These are phyloP conservation scores for Linderina pennispora DNA, from an alignment of 192 early-diverging fungal genomes.

Conservation along the genomic window DNA sequence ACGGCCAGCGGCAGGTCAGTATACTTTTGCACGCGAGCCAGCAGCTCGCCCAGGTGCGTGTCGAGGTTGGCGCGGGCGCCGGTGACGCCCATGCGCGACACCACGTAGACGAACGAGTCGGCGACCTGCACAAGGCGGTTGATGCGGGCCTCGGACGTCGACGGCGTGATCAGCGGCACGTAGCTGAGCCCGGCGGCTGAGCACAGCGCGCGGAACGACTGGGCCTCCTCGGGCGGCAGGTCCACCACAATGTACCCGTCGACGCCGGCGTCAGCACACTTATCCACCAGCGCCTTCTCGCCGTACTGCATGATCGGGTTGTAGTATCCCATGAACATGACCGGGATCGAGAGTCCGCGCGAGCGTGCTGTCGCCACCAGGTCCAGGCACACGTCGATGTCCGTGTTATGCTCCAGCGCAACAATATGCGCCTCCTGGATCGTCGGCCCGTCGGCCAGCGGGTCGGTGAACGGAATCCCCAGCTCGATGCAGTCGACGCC, in stretches of 20 bases:
- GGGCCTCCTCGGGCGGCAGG: constrained; percentile 94
- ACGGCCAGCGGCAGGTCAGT: constrained; percentile 86
- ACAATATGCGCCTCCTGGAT: constrained; percentile 85
- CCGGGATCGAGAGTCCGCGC: constrained; percentile 78
- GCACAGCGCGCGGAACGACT: constrained; percentile 76
- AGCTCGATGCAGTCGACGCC: constrained; percentile 96
- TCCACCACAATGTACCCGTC: constrained; percentile 98
- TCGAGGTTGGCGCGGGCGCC: constrained; percentile 69
- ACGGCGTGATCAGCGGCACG: constrained; percentile 89
- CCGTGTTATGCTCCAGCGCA: constrained; percentile 72
- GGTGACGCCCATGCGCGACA: constrained; percentile 91
- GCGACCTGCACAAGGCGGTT: constrained; percentile 70
- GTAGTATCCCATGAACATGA: constrained; percentile 99
- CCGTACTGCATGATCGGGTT: constrained; percentile 97
- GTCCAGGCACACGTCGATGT: constrained; percentile 75
- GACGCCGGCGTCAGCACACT: constrained; percentile 79
- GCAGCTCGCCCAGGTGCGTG: constrained; percentile 59
- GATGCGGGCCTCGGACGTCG: constrained; percentile 83
- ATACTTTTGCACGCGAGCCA: constrained; percentile 73
- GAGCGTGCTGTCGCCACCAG: constrained; percentile 75
- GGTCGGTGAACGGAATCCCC: constrained; percentile 97
- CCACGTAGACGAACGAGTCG: constrained; percentile 94
- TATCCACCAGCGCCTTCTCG: constrained; percentile 75
- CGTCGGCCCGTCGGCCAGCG: constrained; percentile 93
- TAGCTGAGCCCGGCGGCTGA: constrained; percentile 69